A percentile compares a stretch with the other conserved stretches of the same genome.
Conservation (phyloP, 2,329 filamentous ascomycete genomes). For the Verticillium tricorpus region DNA sequence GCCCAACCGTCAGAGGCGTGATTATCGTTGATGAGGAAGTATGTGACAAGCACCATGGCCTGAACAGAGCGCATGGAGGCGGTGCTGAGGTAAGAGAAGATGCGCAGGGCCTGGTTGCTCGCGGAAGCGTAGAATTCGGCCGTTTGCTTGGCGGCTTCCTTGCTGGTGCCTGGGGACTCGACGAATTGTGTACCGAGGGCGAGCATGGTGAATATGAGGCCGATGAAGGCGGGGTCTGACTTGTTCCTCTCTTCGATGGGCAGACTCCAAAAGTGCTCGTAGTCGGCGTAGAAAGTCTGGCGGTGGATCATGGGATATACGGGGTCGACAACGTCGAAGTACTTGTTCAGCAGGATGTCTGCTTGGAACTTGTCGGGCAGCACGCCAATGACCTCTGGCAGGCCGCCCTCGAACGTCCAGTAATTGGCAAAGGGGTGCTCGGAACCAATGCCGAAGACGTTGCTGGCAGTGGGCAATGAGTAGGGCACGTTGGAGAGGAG, state of each 20-base stretch:
- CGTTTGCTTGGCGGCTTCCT: conserved; percentile 64
- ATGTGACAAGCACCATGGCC: conserved; percentile 75
- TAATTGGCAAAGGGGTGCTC: conserved; percentile 81
- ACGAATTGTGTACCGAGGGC: conserved; percentile 78
- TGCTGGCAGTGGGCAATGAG: conserved; percentile 65
- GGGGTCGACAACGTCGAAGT: conserved; percentile 70
- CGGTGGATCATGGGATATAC: conserved; percentile 78
- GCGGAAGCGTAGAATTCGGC: conserved; percentile 80
- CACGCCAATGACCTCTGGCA: conserved; percentile 70
- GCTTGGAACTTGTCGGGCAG: conserved; percentile 72
- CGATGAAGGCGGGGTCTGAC: conserved; percentile 65
- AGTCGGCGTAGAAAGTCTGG: conserved; percentile 71
- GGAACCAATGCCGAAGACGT: conserved; percentile 75
- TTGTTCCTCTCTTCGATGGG: conserved; percentile 50
- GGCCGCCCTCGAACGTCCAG: conserved; percentile 74
- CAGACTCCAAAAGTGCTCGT: conserved; percentile 72
- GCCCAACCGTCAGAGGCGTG: conserved; percentile 80
- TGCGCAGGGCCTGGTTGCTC: conserved; percentile 69
- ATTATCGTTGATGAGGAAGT: conserved; percentile 83
- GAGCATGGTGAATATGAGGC: conserved; percentile 71
- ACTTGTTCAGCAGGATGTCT: conserved; percentile 61
- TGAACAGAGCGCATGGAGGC: conserved; percentile 70
- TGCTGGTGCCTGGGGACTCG: conserved; percentile 45
- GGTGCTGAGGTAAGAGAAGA: conserved; percentile 72
- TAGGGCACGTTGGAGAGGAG: conserved; percentile 71